Base-by-base conservation (phyloP, 169 alveolate genomes). In the Plasmodium vivax region DNA sequence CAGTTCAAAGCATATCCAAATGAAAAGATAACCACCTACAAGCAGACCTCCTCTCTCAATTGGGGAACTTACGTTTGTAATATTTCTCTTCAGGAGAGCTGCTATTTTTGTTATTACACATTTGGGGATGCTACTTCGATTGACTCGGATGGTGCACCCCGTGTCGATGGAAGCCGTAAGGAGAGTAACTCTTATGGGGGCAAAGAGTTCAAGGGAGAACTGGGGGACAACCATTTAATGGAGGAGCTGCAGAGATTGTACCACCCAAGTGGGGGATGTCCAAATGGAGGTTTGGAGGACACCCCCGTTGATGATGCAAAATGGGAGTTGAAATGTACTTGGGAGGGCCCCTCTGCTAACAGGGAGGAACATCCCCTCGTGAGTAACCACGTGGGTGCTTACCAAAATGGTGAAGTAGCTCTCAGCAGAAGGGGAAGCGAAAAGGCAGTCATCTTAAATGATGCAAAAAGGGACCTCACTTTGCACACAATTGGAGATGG, bases 1-100 rank as follows among this genome's bases (percentile, higher is more conserved):
- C 91, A 80, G 10, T 30, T 79, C 10, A 90, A 14, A n/a, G 36
- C 30, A 2, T 1, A 38, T 43, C 30, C 43, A 77, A 58, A 88
- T 79, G 83, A 88, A 56, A 88, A 88, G n/a, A 51, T 75, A 6
- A 43, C 68, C 0, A 27, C 43, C 2, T 73, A 85, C 54, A 85
- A 85, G 27, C 45, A 85, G 36, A 23, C 34, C 0, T 72, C 8
- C 71, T 14, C 43, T n/a, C 16, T 84, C 23, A 32, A 58, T 83
- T 58, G 34, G 34, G 41, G 45, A 16, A 54, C 41, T 32, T 75
- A 83, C 16, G 32, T 36, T n/a, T 83, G 80, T 2, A 83, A 58
- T 19, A 83, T 83, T 9, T 58, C 75, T 58, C 23, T 83, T 27
- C 51, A 51, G 5, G 92, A 83, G 45, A 14, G 27, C 2, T 83